Percentiles rank a stretch among this genome's conserved stretches.
phyloP scores from a whole-genome alignment of 805 yeast genomes.

The Candida xiaguanensis region DNA sequence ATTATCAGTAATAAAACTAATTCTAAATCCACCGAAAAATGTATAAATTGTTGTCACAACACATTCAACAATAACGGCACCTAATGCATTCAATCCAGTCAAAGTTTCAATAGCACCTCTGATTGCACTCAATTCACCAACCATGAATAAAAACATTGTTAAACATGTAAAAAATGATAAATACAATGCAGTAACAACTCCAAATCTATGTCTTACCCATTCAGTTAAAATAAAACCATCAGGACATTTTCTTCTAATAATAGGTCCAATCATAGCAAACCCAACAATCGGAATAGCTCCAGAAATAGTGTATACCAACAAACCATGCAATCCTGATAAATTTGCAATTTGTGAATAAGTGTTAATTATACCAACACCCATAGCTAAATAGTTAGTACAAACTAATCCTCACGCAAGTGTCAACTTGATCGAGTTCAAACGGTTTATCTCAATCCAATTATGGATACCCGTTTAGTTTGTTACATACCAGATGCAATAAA shows the following conservation, averaged over 20 bases:
- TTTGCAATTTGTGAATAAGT: slow-evolving; percentile 88
- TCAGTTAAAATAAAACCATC: slow-evolving; percentile 89
- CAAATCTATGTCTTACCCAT: slow-evolving; percentile 88
- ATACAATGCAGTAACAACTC: slow-evolving; percentile 66
- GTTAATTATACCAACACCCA: slow-evolving; percentile 86
- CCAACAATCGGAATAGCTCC: slow-evolving; percentile 82
- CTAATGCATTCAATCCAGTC: slow-evolving; percentile 75
- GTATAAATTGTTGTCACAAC: slow-evolving; percentile 86
- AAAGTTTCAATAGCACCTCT: slow-evolving; percentile 71
- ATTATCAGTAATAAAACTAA: slow-evolving; percentile 83
- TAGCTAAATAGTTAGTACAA: slow-evolving; percentile 40
- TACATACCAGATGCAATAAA: slow-evolving; percentile 84
- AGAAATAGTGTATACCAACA: slow-evolving; percentile 71
- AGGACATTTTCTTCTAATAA: slow-evolving; percentile 74
- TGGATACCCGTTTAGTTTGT: slow-evolving; percentile 9
- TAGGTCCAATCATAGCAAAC: slow-evolving; percentile 82
- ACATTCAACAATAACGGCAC: slow-evolving; percentile 81
- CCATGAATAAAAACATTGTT: slow-evolving; percentile 82
- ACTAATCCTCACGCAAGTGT: slow-evolving; percentile 42
- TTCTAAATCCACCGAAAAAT: slow-evolving; percentile 82
- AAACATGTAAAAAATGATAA: slow-evolving; percentile 78
- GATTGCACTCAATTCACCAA: slow-evolving; percentile 80
- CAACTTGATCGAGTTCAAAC: slow-evolving; percentile 43
- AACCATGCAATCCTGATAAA: slow-evolving; percentile 80
- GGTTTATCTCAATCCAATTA: slow-evolving; percentile 36